These are phyloP conservation scores for Pleurotus citrinopileatus DNA, from an alignment of 768 basidiomycete species.

Conservation along the genomic window DNA sequence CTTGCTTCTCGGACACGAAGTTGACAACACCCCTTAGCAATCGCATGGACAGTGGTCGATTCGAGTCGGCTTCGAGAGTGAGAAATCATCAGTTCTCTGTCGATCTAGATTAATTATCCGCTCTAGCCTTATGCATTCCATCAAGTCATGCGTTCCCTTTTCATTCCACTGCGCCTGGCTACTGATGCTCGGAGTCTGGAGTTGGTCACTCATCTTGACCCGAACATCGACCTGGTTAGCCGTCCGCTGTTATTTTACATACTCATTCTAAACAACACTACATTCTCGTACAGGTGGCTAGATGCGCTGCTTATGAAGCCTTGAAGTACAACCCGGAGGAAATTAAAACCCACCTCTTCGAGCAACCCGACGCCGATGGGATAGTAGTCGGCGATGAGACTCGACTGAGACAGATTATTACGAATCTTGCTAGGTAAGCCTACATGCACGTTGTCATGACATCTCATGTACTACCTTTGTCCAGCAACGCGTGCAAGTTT, in stretches of 20 bases:
- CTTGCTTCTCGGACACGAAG: conserved; percentile 4
- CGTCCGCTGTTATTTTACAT: neutral
- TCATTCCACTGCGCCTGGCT: conserved; percentile 65
- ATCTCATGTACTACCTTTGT: neutral
- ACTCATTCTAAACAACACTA: neutral
- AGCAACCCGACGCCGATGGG: conserved; percentile 51
- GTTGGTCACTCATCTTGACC: conserved; percentile 68
- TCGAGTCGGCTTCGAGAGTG: conserved; percentile 64
- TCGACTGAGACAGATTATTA: conserved; percentile 75
- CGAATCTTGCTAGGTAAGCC: conserved; percentile 77
- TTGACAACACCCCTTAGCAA: conserved; percentile 41
- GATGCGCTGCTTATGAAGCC: conserved; percentile 57
- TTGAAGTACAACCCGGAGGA: conserved; percentile 45
- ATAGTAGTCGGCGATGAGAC: conserved; percentile 84
- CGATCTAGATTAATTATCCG: conserved; percentile 9
- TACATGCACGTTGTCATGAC: neutral
- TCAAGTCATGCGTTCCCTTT: conserved; percentile 71
- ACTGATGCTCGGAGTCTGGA: conserved; percentile 66
- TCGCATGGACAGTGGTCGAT: conserved; percentile 84
- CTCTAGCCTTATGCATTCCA: conserved; percentile 71
- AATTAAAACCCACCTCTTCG: conserved; percentile 37
- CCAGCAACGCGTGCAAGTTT: conserved; percentile 78
- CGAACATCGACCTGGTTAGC: conserved; percentile 58
- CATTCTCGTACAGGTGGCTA: conserved; percentile 43
- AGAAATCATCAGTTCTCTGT: conserved; percentile 13